These are phyloP conservation scores for Tilletiaria anomala DNA, from an alignment of 1,284 basidiomycete species.

Conservation along the genomic window DNA sequence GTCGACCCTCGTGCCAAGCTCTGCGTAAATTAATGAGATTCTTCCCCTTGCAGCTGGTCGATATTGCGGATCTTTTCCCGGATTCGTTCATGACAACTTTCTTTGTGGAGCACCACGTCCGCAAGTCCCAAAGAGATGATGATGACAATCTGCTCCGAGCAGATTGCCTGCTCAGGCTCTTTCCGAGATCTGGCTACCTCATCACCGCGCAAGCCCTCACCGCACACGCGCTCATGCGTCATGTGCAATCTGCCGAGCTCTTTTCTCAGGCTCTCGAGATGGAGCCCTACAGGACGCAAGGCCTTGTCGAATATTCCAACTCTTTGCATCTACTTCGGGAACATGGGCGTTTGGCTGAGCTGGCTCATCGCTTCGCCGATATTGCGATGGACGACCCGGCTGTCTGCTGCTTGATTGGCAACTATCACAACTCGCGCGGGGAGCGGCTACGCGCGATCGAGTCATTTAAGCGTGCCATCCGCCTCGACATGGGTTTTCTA, in stretches of 20 bases:
- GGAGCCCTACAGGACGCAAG: conserved; percentile 82
- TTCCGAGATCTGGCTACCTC: conserved; percentile 70
- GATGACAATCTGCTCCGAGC: conserved; percentile 18
- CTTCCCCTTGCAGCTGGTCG: conserved; percentile 5
- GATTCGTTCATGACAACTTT: conserved; percentile 61
- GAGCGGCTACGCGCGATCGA: conserved; percentile 93
- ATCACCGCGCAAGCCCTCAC: conserved; percentile 43
- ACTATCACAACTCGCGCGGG: conserved; percentile 80
- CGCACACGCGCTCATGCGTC: conserved; percentile 17
- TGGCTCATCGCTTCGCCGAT: conserved; percentile 53
- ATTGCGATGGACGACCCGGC: conserved; percentile 39
- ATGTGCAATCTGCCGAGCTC: not conserved
- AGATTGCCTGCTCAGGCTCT: conserved; percentile 54
- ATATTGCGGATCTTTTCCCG: conserved; percentile 49
- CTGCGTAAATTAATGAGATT: not conserved
- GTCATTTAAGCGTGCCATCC: conserved; percentile 83
- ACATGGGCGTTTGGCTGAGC: conserved; percentile 67
- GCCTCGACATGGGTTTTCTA: conserved; percentile 82
- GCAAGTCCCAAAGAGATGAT: conserved; percentile 52
- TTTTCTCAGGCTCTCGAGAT: conserved; percentile 40
- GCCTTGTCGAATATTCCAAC: conserved; percentile 91
- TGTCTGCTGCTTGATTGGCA: conserved; percentile 88
- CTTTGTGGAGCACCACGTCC: conserved; percentile 76
- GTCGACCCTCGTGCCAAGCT: no score
- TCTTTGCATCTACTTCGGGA: conserved; percentile 92